Evolutionary conservation across 257 asterid species (phyloP).

Genomic region (Solanum okadae): DNA sequence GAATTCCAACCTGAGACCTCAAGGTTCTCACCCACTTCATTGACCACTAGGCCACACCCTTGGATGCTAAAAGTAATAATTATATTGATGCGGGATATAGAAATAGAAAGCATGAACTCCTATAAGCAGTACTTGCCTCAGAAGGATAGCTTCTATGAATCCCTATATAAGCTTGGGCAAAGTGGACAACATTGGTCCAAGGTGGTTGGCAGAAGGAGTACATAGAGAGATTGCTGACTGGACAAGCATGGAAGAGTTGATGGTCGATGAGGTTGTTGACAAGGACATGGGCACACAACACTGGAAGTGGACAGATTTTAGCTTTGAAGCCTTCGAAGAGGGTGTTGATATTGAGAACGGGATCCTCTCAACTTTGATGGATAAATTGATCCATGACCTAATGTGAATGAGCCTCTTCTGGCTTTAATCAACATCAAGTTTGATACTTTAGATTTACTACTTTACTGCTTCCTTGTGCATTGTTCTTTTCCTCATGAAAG

Average conservation of each 20-base stretch:
- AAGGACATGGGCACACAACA: constrained; percentile 69
- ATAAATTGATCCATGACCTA: constrained; percentile 64
- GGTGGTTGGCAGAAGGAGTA: constrained; percentile 61
- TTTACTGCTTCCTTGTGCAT: background rate
- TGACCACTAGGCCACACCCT: background rate
- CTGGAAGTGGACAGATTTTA: constrained; percentile 87
- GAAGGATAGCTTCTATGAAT: background rate
- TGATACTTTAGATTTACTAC: background rate
- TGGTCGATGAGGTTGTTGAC: constrained; percentile 89
- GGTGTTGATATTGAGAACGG: constrained; percentile 71
- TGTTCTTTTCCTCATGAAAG: background rate
- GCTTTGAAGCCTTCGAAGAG: constrained; percentile 60
- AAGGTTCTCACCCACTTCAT: background rate
- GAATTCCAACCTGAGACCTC: background rate
- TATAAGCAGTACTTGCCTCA: background rate
- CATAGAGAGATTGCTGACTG: constrained; percentile 67
- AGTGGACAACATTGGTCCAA: constrained; percentile 25
- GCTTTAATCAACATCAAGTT: background rate
- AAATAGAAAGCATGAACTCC: background rate
- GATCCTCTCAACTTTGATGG: constrained; percentile 54
- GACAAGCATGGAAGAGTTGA: constrained; percentile 52
- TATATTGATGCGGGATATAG: background rate
- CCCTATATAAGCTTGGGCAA: constrained; percentile 36
- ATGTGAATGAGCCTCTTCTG: constrained; percentile 11
- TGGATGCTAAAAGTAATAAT: background rate